Base-by-base conservation (phyloP, 208 protist genomes). In the Crithidia mellificae region DNA sequence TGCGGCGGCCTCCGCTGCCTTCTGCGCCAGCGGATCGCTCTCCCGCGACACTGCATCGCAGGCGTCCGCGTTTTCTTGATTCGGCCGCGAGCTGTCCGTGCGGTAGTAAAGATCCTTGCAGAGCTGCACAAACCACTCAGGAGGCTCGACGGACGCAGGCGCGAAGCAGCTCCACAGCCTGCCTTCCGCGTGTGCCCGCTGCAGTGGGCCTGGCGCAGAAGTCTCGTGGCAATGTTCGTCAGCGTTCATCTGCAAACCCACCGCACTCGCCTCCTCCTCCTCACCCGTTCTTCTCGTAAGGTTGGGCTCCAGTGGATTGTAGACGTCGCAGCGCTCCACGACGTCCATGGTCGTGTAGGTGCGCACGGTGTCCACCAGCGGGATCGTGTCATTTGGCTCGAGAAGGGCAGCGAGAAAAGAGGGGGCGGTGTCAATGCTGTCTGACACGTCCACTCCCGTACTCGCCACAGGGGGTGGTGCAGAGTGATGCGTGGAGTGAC, bases 301-400 rank as follows among this genome's bases (percentile, higher is more conserved):
- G 66, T 94, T 94, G 1, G 78, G 80, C 19, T 34, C 9, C 3
- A 41, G 20, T 9, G 86, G 90, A 39, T 95, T 76, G 68, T 92
- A 95, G 32, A 78, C 64, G 52, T 80, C 74, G 12, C 77, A 79
- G 39, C 67, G 76, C n/a, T 77, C 80, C 55, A 93, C 87, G 2
- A 92, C 78, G 62, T 95, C 87, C 90, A 95, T 92, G 2, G 83
- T 87, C n/a, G 51, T 44, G 72, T 95, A 95, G 25, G 83, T 91
- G 36, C 90, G 87, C 27, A 83, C 81, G 12, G 83, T 80, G 52
- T 95, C 90, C 51, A 74, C 74, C 0, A 95, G 72, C 7, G 74
- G 19, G 3, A 95, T 72, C 19, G 85, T 95, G 54, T 68, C 61
- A 20, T 73, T 77, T 0, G 90, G 90, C 47, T 93, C 74, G 20